phyloP scores from a whole-genome alignment of 495 filamentous ascomycete species.

The Neurospora sp. region DNA sequence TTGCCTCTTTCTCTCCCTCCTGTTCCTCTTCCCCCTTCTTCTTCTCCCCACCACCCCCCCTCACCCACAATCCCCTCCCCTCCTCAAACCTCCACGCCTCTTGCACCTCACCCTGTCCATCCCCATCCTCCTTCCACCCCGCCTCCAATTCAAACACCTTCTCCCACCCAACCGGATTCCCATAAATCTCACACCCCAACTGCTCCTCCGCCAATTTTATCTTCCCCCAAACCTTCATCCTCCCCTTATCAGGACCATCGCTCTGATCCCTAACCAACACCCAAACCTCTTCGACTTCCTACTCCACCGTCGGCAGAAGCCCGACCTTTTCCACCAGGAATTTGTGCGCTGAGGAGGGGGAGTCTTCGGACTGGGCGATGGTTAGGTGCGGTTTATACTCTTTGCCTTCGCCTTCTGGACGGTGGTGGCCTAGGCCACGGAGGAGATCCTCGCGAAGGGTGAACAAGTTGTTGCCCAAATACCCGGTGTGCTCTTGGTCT shows the following conservation, averaged over 20 bases:
- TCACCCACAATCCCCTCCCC: not conserved
- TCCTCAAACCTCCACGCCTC: constrained; percentile 4
- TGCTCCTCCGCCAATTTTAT: constrained; percentile 12
- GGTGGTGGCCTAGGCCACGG: not conserved
- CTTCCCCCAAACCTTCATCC: constrained; percentile 39
- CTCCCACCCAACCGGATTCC: constrained; percentile 3
- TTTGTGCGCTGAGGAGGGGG: constrained; percentile 21
- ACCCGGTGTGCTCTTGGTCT: not conserved
- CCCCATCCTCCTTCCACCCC: not conserved
- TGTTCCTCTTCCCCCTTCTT: constrained; percentile 5
- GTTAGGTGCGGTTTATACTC: constrained; percentile 39
- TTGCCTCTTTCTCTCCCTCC: not conserved
- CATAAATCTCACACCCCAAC: not conserved
- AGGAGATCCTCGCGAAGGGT: not conserved
- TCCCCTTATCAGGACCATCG: constrained; percentile 7
- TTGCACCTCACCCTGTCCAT: not conserved
- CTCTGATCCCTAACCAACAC: constrained; percentile 36
- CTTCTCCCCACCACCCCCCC: not conserved
- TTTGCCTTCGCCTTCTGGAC: not conserved
- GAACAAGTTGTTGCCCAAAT: not conserved
- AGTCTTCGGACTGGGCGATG: constrained; percentile 40
- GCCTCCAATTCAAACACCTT: constrained; percentile 4
- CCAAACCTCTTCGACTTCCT: constrained; percentile 32
- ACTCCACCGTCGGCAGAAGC: constrained; percentile 27
- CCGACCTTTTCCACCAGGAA: constrained; percentile 36